Conservation (phyloP, 495 filamentous ascomycete species). For the Podospora fimiseda region DNA sequence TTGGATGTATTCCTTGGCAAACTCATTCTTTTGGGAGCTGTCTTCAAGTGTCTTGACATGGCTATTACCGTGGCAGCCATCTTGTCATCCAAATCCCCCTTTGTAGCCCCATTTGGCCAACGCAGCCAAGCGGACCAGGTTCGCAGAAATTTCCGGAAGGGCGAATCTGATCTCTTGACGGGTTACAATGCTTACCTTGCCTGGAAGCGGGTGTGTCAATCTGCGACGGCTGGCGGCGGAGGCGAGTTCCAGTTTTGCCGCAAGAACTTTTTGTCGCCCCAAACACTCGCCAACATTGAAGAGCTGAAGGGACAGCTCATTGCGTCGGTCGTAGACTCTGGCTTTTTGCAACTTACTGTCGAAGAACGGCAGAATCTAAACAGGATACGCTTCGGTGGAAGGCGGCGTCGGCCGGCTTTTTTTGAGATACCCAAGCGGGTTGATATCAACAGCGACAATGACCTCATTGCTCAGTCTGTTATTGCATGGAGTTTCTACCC, state of each 20-base stretch:
- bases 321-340: slow-evolving; percentile 72
- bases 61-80: slow-evolving; percentile 86
- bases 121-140: slow-evolving; percentile 72
- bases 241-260: slow-evolving; percentile 82
- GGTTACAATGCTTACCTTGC: slow-evolving; percentile 86
- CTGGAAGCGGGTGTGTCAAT: slow-evolving; percentile 73
- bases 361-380: slow-evolving; percentile 62
- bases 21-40: slow-evolving; percentile 71
- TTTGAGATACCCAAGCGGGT: slow-evolving; percentile 70
- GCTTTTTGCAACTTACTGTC: slow-evolving; percentile 65
- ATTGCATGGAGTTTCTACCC: slow-evolving; percentile 93
- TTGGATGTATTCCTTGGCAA: slow-evolving; percentile 94
- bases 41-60: slow-evolving; percentile 88
- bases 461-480: slow-evolving; percentile 67
- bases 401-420: slow-evolving; percentile 62
- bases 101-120: slow-evolving; percentile 76
- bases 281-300: slow-evolving; percentile 83
- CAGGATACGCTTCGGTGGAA: slow-evolving; percentile 40
- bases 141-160: slow-evolving; percentile 68
- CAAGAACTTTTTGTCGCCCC: slow-evolving; percentile 80
- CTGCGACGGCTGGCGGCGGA: slow-evolving; percentile 45
- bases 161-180: slow-evolving; percentile 86
- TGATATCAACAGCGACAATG: slow-evolving; percentile 68
- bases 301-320: slow-evolving; percentile 89
- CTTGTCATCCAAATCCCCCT: slow-evolving; percentile 89